Conservation (phyloP, 352 stramenopile species). For the Phytopythium chamaehyphon region DNA sequence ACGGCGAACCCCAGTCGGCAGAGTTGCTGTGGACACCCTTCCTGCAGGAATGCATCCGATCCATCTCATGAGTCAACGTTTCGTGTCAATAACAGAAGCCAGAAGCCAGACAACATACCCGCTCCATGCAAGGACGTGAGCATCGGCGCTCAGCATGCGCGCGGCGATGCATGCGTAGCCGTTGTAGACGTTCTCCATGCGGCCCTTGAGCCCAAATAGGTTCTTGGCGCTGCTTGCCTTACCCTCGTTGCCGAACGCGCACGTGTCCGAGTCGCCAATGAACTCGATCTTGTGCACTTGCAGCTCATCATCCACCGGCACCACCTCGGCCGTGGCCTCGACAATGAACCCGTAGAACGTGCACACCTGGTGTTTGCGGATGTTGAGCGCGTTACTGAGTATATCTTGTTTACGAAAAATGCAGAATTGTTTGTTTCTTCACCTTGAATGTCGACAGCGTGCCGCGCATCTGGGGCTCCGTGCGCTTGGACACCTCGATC, state of each 20-base stretch:
- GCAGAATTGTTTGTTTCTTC: too few species aligned
- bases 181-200: slow-evolving; percentile 88
- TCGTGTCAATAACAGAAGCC: not conserved
- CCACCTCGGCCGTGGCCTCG: slow-evolving; percentile 54
- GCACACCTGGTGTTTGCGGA: slow-evolving; percentile 49
- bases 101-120: slow-evolving; percentile 56
- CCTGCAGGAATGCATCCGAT: slow-evolving; percentile 20
- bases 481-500: slow-evolving; percentile 76
- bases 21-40: slow-evolving; percentile 86
- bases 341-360: slow-evolving; percentile 88
- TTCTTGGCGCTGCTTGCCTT: slow-evolving; percentile 66
- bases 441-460: slow-evolving; percentile 87
- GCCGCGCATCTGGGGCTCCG: slow-evolving; percentile 79
- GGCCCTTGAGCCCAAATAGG: slow-evolving; percentile 82
- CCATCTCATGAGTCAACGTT: not conserved
- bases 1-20: slow-evolving; percentile 79
- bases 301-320: slow-evolving; percentile 36
- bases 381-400: too few species aligned
- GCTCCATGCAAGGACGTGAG: slow-evolving; percentile 84
- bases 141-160: slow-evolving; percentile 82
- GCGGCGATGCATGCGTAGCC: slow-evolving; percentile 78
- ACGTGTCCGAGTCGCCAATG: slow-evolving; percentile 83
- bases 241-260: slow-evolving; percentile 83
- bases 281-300: slow-evolving; percentile 70
- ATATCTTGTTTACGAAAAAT: too few species aligned